phyloP scores from a whole-genome alignment of 805 yeast species.

The Myxozyma sirexii region DNA sequence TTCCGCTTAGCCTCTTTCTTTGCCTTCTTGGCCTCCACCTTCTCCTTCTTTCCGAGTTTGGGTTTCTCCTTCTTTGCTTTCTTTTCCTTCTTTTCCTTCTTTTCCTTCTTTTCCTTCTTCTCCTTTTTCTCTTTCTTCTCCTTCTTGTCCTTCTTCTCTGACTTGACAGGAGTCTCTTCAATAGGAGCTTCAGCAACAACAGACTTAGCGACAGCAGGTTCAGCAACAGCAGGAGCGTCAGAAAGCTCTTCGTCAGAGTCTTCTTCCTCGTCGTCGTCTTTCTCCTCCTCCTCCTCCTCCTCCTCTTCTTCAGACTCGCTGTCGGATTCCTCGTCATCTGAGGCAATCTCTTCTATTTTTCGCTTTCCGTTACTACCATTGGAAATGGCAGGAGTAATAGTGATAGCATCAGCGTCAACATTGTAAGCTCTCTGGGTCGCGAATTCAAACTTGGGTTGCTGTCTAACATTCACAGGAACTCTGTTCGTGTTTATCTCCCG shows the following conservation, averaged over 20 bases:
- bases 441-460: constrained; percentile 83
- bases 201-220: not conserved
- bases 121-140: constrained; percentile 41
- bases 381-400: constrained; percentile 56
- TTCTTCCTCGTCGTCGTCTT: constrained; percentile 37
- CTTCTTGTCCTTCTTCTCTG: constrained; percentile 41
- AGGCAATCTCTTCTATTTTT: constrained; percentile 35
- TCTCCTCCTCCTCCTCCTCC: constrained; percentile 28
- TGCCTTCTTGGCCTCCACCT: constrained; percentile 3
- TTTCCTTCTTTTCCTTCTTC: constrained; percentile 37
- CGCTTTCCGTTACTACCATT: constrained; percentile 34
- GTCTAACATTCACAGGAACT: constrained; percentile 66
- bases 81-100: constrained; percentile 37
- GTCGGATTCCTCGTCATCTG: constrained; percentile 53
- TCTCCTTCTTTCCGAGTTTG: constrained; percentile 31
- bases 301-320: constrained; percentile 35
- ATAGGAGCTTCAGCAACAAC: not conserved
- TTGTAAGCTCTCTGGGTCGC: constrained; percentile 86
- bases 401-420: constrained; percentile 87
- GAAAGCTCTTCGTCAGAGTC: constrained; percentile 5
- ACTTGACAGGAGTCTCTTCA: constrained; percentile 40
- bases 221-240: constrained; percentile 9
- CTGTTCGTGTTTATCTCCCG: constrained; percentile 79
- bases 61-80: constrained; percentile 36
- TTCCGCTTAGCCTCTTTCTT: constrained; percentile 9